These are phyloP conservation scores for Phyllosticta citriasiana DNA, from an alignment of 2,329 filamentous ascomycete genomes.

Conservation along the genomic window DNA sequence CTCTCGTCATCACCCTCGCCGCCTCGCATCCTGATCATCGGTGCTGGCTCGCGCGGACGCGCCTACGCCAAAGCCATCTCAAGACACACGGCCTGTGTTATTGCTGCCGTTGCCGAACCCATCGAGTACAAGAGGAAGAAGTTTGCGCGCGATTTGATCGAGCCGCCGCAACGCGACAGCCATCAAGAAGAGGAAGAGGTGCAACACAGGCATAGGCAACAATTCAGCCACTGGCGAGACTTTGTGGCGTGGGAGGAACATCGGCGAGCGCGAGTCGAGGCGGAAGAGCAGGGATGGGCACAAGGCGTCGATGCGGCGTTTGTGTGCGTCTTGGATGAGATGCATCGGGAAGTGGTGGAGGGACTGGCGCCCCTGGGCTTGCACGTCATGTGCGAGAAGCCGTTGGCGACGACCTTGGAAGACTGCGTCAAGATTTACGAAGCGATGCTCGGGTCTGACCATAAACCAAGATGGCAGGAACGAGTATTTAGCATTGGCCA, in stretches of 20 bases:
- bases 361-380: constrained; percentile 59
- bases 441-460: constrained; percentile 34
- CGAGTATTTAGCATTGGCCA: constrained; percentile 82
- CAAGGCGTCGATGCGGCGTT: constrained; percentile 47
- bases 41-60: constrained; percentile 28
- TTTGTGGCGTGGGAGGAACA: constrained; percentile 63
- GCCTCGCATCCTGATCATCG: constrained; percentile 26
- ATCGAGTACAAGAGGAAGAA: constrained; percentile 62
- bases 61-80: constrained; percentile 23
- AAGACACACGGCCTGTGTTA: constrained; percentile 40
- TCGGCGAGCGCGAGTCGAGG: constrained; percentile 42
- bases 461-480: constrained; percentile 10
- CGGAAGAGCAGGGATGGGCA: constrained; percentile 12
- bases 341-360: constrained; percentile 72
- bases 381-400: constrained; percentile 94
- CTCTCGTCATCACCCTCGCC: constrained; percentile 1
- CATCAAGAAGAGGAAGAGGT: constrained; percentile 43
- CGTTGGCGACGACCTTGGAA: constrained; percentile 65
- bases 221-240: constrained; percentile 62
- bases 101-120: constrained; percentile 76
- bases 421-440: constrained; percentile 70
- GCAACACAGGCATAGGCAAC: background rate
- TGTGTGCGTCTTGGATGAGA: constrained; percentile 74
- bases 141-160: constrained; percentile 61
- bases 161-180: constrained; percentile 31